Evolutionary conservation across 371 early-diverging fungal genomes (phyloP), one percentile per base, ranked within the genome.

Genomic region (Synchytrium microbalum): DNA sequence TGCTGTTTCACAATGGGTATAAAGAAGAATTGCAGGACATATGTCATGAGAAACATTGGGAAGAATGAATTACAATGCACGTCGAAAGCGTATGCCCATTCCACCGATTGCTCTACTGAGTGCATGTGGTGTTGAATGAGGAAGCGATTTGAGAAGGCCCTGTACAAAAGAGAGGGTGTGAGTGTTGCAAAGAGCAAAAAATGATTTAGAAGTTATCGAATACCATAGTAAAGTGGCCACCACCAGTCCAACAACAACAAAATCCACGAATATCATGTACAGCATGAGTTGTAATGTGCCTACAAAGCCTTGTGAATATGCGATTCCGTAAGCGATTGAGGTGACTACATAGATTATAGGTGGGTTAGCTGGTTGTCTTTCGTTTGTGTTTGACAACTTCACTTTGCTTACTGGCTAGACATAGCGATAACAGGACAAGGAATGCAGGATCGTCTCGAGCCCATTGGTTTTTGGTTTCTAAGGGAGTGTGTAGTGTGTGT

Each of bases 381-480:
- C n/a, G n/a, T n/a, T n/a, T n/a, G n/a, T n/a, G 46, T 5, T 38
- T 38, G 46, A 38, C 46, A 19, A 5, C 46, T 38, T 19, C 29
- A 26, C 24, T 32, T 31, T 14, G 69, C 81, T 69, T 82, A 88
- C 89, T 64, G 23, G 81, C 75, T 32, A 90, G 69, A 24, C 81
- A 74, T 26, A 82, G 67, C 14, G 84, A 77, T 13, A 88, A 67
- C 27, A 92, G 66, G 23, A 92, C 84, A 52, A 92, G 70, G 68
- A 92, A 93, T 16, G 94, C 94, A 8, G 95, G 94, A 76, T 95
- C 95, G 67, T 95, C 95, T 65, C 95, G 70, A 29, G 94, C 90
- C 94, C 94, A 95, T 64, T 91, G 92, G 74, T 93, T 95, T 70
- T 94, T 94, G 29, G 95, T 93, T 76, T 94, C 92, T 52, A 65